These are phyloP conservation scores for Houttuynia cordata DNA, from an alignment of 164 flowering plant species.

Conservation along the genomic window DNA sequence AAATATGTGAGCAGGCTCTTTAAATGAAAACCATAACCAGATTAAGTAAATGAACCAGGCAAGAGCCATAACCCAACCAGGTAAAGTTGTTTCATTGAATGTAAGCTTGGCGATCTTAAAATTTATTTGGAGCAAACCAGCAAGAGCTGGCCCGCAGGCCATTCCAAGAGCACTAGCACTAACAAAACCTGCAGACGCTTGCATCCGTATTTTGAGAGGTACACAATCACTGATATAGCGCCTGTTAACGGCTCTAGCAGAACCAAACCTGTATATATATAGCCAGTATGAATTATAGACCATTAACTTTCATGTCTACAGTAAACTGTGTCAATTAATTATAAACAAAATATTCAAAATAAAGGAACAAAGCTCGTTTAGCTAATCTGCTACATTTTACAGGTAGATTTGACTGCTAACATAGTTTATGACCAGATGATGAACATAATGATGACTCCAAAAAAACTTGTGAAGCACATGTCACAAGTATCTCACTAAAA, in stretches of 20 bases:
- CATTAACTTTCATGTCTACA: no score
- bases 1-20: slow-evolving; percentile 26
- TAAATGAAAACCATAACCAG: slow-evolving; percentile 31
- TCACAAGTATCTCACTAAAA: no score
- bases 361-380: not conserved
- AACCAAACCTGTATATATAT: slow-evolving; percentile 32
- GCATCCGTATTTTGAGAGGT: slow-evolving; percentile 37
- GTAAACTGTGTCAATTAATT: no score
- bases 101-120: slow-evolving; percentile 33
- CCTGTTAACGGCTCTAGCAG: slow-evolving; percentile 55
- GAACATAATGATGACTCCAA: not conserved
- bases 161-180: slow-evolving; percentile 62
- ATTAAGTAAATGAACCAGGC: slow-evolving; percentile 42
- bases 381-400: not conserved
- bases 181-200: slow-evolving; percentile 59
- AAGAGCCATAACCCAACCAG: slow-evolving; percentile 56
- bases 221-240: slow-evolving; percentile 58
- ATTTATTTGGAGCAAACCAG: slow-evolving; percentile 32
- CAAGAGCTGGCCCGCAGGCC: slow-evolving; percentile 56
- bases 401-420: not conserved
- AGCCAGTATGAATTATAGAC: not conserved
- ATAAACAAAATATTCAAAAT: no score
- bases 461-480: no score
- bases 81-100: slow-evolving; percentile 37
- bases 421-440: not conserved